Evolutionary conservation across 768 basidiomycete species (phyloP).

Genomic region (Coprinopsis cinerea): DNA sequence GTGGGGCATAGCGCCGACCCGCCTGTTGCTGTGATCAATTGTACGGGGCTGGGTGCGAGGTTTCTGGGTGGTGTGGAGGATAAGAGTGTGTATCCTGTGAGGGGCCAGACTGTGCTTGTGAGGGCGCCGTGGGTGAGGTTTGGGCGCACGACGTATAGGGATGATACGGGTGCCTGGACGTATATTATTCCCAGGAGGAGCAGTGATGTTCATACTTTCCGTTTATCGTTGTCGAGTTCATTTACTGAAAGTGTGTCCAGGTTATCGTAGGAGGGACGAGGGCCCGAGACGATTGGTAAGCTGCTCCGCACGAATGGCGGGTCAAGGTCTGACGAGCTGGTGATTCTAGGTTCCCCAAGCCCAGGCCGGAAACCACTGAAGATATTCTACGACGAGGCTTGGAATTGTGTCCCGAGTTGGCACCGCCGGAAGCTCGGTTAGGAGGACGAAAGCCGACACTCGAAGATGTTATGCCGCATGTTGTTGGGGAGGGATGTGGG

Average conservation of each 20-base stretch:
- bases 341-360: conserved; percentile 49
- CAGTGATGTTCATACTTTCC: conserved; percentile 35
- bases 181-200: conserved; percentile 62
- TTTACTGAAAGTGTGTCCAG: not conserved
- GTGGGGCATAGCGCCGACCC: conserved; percentile 15
- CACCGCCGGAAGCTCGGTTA: conserved; percentile 45
- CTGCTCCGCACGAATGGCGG: not conserved
- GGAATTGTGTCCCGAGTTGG: conserved; percentile 50
- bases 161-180: conserved; percentile 38
- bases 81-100: conserved; percentile 61
- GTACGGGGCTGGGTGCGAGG: conserved; percentile 67
- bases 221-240: not conserved
- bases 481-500: conserved; percentile 53
- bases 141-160: conserved; percentile 40
- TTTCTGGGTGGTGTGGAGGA: conserved; percentile 82
- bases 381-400: conserved; percentile 52
- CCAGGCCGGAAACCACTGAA: conserved; percentile 55
- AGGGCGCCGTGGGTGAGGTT: conserved; percentile 61
- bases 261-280: conserved; percentile 46
- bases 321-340: not conserved
- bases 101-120: conserved; percentile 81
- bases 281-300: conserved; percentile 54
- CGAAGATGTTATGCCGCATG: conserved; percentile 43
- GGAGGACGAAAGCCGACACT: conserved; percentile 27
- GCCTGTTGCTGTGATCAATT: conserved; percentile 60